A percentile compares a stretch with the other conserved stretches of the same genome.
Conservation (phyloP, 2,329 filamentous ascomycete genomes). For the Didymella keratinophila region DNA sequence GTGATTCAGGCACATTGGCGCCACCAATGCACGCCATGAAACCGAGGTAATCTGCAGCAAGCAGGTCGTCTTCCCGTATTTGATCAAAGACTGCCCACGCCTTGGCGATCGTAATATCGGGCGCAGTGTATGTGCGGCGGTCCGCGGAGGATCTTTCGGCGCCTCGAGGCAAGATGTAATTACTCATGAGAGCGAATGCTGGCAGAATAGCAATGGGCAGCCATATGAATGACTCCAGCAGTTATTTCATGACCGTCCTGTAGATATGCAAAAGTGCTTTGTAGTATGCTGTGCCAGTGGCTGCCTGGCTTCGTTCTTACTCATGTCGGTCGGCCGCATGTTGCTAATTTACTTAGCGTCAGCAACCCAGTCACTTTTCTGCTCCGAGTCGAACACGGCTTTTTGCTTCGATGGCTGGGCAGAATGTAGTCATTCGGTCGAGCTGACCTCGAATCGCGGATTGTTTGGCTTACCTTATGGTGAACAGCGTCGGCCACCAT, state of each 20-base stretch:
- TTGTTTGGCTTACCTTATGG: constrained; percentile 27
- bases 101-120: constrained; percentile 45
- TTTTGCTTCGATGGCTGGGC: constrained; percentile 36
- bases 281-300: not conserved
- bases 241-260: constrained; percentile 19
- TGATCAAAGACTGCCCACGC: constrained; percentile 52
- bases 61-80: constrained; percentile 39
- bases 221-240: constrained; percentile 41
- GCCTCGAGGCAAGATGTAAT: constrained; percentile 29
- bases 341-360: constrained; percentile 22
- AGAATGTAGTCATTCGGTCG: constrained; percentile 44
- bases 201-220: constrained; percentile 27
- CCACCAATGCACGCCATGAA: constrained; percentile 49
- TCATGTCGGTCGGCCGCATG: constrained; percentile 31
- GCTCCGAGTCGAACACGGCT: constrained; percentile 43
- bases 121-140: constrained; percentile 35
- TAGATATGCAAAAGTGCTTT: constrained; percentile 21
- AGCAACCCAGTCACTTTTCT: constrained; percentile 24
- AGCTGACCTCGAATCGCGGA: not conserved
- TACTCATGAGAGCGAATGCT: constrained; percentile 34
- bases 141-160: constrained; percentile 45
- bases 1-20: constrained; percentile 44
- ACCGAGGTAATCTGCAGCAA: constrained; percentile 49
- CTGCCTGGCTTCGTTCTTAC: not conserved
- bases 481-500: too few relatives aligned